Evolutionary conservation across 2,329 filamentous ascomycete species (phyloP).

Genomic region (Aureobasidium sp.): DNA sequence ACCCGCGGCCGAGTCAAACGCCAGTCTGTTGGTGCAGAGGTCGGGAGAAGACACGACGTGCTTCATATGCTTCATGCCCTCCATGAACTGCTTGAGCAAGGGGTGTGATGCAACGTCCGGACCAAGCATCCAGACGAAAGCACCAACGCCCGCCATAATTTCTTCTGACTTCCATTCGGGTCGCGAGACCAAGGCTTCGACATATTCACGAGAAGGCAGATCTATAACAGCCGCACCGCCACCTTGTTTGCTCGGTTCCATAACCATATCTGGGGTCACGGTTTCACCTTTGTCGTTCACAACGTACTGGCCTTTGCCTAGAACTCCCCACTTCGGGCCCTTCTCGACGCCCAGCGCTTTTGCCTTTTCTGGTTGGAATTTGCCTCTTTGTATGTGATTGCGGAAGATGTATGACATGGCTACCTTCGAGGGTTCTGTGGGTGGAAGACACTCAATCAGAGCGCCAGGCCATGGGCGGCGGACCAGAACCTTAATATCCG

Average conservation of each 20-base stretch:
- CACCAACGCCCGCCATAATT: slow-evolving; percentile 60
- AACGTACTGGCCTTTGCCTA: slow-evolving; percentile 60
- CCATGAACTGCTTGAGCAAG: slow-evolving; percentile 63
- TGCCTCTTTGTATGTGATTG: slow-evolving; percentile 67
- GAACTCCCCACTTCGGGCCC: slow-evolving; percentile 50
- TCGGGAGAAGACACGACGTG: slow-evolving; percentile 76
- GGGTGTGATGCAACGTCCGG: slow-evolving; percentile 57
- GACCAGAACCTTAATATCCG: slow-evolving; percentile 64
- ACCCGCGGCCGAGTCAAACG: slow-evolving; percentile 59
- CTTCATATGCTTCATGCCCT: slow-evolving; percentile 51
- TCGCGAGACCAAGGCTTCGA: slow-evolving; percentile 61
- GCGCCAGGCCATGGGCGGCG: slow-evolving; percentile 74
- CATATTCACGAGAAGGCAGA: slow-evolving; percentile 62
- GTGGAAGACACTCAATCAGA: slow-evolving; percentile 56
- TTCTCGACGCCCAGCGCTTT: slow-evolving; percentile 56
- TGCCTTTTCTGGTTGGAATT: slow-evolving; percentile 64
- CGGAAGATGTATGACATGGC: slow-evolving; percentile 84
- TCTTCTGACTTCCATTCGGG: slow-evolving; percentile 62
- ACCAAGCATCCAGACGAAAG: slow-evolving; percentile 77
- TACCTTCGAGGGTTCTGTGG: slow-evolving; percentile 56
- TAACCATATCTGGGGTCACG: slow-evolving; percentile 80
- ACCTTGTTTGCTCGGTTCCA: slow-evolving; percentile 61
- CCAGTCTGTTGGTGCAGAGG: slow-evolving; percentile 65
- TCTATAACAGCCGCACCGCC: slow-evolving; percentile 75
- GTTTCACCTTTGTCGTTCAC: slow-evolving; percentile 56